A percentile compares a stretch with the other conserved stretches of the same genome.
phyloP scores from a whole-genome alignment of 1,284 basidiomycete genomes.

The Ustilago curta region DNA sequence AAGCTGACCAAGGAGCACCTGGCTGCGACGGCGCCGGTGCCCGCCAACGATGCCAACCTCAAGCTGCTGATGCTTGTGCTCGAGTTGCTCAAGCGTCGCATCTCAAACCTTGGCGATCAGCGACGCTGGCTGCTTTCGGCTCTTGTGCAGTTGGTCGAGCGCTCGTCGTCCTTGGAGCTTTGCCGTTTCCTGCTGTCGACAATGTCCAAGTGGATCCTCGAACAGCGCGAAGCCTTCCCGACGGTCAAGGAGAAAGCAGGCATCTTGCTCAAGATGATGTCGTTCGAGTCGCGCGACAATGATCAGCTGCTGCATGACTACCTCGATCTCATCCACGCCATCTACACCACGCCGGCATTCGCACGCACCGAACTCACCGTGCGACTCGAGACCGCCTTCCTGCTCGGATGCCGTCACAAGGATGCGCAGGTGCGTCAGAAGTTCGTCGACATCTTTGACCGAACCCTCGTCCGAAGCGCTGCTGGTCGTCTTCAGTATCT shows the following conservation, averaged over 20 bases:
- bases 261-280: constrained; percentile 88
- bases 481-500: constrained; percentile 88
- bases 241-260: constrained; percentile 96
- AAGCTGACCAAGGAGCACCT: constrained; percentile 91
- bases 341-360: constrained; percentile 88
- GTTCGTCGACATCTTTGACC: constrained; percentile 91
- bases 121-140: constrained; percentile 78
- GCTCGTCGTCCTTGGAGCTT: constrained; percentile 84
- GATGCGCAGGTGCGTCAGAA: constrained; percentile 83
- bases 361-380: constrained; percentile 93
- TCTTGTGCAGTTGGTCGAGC: constrained; percentile 86
- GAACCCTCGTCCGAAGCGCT: constrained; percentile 85
- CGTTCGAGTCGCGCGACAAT: constrained; percentile 81
- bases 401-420: constrained; percentile 88
- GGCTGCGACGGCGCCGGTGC: constrained; percentile 70
- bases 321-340: constrained; percentile 90
- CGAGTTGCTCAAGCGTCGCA: constrained; percentile 72
- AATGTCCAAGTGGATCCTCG: constrained; percentile 87
- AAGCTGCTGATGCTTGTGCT: constrained; percentile 73
- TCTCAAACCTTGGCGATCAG: constrained; percentile 73
- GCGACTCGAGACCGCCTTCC: constrained; percentile 90
- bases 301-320: constrained; percentile 83
- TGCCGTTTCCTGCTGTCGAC: constrained; percentile 89
- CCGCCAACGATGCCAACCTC: constrained; percentile 65
- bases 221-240: constrained; percentile 73